Base-by-base conservation (phyloP, 352 stramenopile species). In the Thalassiosira ordinaria region DNA sequence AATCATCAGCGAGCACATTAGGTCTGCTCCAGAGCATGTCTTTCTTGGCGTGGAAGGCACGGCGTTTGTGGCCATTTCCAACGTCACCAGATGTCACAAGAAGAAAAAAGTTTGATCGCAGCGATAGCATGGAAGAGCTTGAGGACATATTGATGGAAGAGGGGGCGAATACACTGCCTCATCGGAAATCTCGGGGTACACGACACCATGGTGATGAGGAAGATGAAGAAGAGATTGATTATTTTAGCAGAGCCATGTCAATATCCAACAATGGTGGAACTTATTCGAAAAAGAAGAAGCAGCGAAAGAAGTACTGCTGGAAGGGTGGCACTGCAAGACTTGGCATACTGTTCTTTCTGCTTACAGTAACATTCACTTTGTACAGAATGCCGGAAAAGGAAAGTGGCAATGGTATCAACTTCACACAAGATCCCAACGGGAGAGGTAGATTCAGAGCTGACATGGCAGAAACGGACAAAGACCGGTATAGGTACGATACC, bases 201-300 rank as follows among this genome's bases (percentile, higher is more conserved):
- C 2, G 20, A 9, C 11, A 26, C 27, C 37, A 44, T 49, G 9
- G 14, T 14, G 53, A 52, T 29, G 51, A 64, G 4, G 39, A 66
- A 9, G 63, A 75, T 5, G 62, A 79, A 33, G 76, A 84, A 3
- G 76, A 84, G n/a, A 76, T 84, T 27, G 76, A 84, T 52, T 84
- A 84, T 41, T 84, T 84, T 46, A 72, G 76, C 39, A 75, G 68
- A 37, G 76, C 69, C 46, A 84, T 84, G 76, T 72, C 66, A 20
- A 51, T 31, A 44, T 67, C 49, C 16, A 60, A 26, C 18, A 67
- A 68, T 41, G 29, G 20, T 11, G 27, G 7, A 44, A 14, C 9
- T 41, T 44, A 53, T 44, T 18, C 26, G 20, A 41, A 64, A 33
- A 13, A 14, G 31, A 44, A 39, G 6, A 35, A 24, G 3, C 22